Evolutionary conservation across 495 filamentous ascomycete species (phyloP), one percentile per base, ranked within the genome.

Genomic region (Antarctomyces pellizariae): DNA sequence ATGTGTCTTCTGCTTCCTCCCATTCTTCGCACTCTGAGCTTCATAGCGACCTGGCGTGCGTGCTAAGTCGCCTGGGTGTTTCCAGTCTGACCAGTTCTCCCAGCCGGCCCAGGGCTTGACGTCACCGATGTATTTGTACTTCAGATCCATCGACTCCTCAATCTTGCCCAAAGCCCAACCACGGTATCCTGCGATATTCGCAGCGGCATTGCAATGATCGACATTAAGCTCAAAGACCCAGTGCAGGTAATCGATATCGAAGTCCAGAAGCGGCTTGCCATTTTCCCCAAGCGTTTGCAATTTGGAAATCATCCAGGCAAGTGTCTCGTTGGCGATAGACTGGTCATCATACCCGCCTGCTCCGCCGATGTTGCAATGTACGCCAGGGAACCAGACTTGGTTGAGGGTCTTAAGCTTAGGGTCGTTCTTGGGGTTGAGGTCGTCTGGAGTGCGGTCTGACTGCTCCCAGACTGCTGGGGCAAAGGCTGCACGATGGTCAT

Each of bases 351-450:
- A 39, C 5, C 20, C 25, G 24, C 66, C 67, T n/a, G n/a, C n/a
- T 5, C 72, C 65, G 1, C 72, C 72, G 7, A 75, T 46, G 35
- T 74, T 74, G 5, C 49, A 57, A 41, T 78, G 72, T n/a, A 56
- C 54, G 16, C 71, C 69, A 0, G 67, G 66, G 36, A 79, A 76
- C 72, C 72, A 78, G 26, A 69, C 64, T 41, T 79, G 72, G 16
- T 63, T 57, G n/a, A 77, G 52, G 26, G 60, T 48, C 24, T 56
- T 61, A 8, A 37, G 42, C 11, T 46, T 39, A n/a, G n/a, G n/a
- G n/a, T n/a, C n/a, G n/a, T n/a, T n/a, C n/a, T n/a, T n/a, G n/a
- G n/a, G n/a, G n/a, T 44, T 39, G 29, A 46, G 42, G 9, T 43
- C 32, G 2, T 34, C 34, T 7, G 37, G 44, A n/a, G n/a, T n/a